phyloP scores from a whole-genome alignment of 140 eudicot species.

The Flaveria floridana region DNA sequence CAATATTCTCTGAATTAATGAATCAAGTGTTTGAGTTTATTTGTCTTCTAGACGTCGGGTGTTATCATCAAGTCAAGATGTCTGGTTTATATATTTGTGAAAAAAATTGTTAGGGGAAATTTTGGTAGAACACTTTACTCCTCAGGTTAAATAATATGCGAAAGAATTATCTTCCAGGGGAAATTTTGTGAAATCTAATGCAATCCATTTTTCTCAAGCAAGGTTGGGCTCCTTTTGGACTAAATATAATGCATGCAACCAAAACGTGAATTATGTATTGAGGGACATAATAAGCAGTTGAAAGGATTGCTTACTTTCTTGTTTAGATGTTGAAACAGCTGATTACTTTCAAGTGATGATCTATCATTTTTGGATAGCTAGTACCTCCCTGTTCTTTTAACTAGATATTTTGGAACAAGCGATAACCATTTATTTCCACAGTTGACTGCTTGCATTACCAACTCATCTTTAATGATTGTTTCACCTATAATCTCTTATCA shows the following conservation, averaged over 20 bases:
- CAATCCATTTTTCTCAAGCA: background rate
- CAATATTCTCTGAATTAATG: background rate
- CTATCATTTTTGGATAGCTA: background rate
- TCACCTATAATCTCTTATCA: background rate
- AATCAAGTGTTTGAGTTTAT: background rate
- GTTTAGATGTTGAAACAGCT: background rate
- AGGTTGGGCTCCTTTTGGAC: background rate
- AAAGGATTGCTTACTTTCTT: background rate
- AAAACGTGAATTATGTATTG: background rate
- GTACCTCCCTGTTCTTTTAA: background rate
- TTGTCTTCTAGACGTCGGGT: background rate
- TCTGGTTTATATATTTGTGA: background rate
- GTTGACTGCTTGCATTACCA: background rate
- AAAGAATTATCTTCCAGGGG: background rate
- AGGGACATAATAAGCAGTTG: background rate
- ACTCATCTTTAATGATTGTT: background rate
- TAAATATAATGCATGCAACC: background rate
- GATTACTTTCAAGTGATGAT: background rate
- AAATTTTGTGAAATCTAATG: background rate
- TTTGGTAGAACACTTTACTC: background rate
- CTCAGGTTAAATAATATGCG: background rate
- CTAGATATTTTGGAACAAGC: background rate
- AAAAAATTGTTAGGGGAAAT: slow-evolving; percentile 10
- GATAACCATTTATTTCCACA: background rate
- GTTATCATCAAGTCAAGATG: slow-evolving; percentile 11